Base-by-base conservation (phyloP, 192 early-diverging fungal species). In the Coemansia sp. region DNA sequence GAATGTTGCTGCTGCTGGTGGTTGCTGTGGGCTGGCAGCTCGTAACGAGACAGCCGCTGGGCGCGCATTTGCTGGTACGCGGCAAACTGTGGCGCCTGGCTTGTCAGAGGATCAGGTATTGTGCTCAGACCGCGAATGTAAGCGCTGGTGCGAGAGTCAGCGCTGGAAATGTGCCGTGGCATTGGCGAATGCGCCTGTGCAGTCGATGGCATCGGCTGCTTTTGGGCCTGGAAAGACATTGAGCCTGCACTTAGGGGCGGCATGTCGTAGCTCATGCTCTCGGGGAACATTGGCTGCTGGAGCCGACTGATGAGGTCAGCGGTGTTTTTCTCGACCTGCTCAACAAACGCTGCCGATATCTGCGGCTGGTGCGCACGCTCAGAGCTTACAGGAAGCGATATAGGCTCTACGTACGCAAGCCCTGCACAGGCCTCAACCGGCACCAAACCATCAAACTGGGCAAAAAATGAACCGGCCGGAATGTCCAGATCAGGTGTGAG, bases 401-500 rank as follows among this genome's bases (percentile, higher is more conserved):
- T 23, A n/a, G 61, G 68, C 38, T 38, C 58, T 7, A 62, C 48
- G 39, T 63, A 60, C 22, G 62, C 48, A 11, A 73, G 70, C 5
- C 76, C 76, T 19, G 70, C 17, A 6, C 39, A 21, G 3, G 45
- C 35, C 15, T 67, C 70, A 1, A 59, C 69, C 0, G 67, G 59
- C 49, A 69, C 35, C 21, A 73, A 56, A 14, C 48, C 27, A 1
- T 66, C 70, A 6, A 63, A 19, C 5, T 66, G 58, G 5, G 57
- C 8, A 56, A 79, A 79, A 43, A 57, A 70, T 49, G 76, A 70
- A 19, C 76, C 76, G 0, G 70, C 63, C 2, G 67, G 60, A 11
- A 60, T 59, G 27, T 79, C 76, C 22, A 79, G 50, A 23, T 79
- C 76, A n/a, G 76, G 70, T 11, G 61, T 24, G 21, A 79, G 60